Conservation (phyloP, 495 filamentous ascomycete species). For the Penicillium arizonense region DNA sequence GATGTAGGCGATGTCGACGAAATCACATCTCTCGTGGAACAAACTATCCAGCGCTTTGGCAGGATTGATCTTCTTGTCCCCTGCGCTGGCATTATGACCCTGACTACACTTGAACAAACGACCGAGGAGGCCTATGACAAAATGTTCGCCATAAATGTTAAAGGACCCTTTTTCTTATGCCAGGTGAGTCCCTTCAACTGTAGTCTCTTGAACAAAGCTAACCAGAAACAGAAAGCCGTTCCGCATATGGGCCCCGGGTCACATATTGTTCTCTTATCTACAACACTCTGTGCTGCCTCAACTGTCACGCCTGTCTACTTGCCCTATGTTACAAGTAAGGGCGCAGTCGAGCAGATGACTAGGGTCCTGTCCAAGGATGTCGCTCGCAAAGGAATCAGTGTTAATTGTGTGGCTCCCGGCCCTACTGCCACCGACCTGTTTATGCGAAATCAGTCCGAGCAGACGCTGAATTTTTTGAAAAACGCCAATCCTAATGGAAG, state of each 20-base stretch:
- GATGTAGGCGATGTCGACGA: conserved; percentile 39
- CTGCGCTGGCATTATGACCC: conserved; percentile 56
- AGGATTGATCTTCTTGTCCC: conserved; percentile 64
- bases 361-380: conserved; percentile 64
- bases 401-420: conserved; percentile 65
- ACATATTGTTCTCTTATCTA: conserved; percentile 61
- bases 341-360: conserved; percentile 69
- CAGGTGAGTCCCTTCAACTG: conserved; percentile 37
- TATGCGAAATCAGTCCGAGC: conserved; percentile 58
- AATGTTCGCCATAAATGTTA: conserved; percentile 59
- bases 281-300: conserved; percentile 43
- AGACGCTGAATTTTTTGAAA: conserved; percentile 51
- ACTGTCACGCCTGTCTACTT: conserved; percentile 57
- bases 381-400: conserved; percentile 55
- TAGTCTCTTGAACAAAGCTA: neutral
- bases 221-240: conserved; percentile 49
- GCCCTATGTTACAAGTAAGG: conserved; percentile 63
- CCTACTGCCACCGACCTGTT: conserved; percentile 69
- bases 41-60: conserved; percentile 43
- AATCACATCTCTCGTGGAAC: conserved; percentile 41
- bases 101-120: conserved; percentile 53
- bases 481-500: conserved; percentile 52
- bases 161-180: conserved; percentile 64
- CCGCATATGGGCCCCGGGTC: conserved; percentile 58
- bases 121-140: conserved; percentile 60